These are phyloP conservation scores for Clitocybe nebularis DNA, from an alignment of 1,284 basidiomycete genomes.

Conservation along the genomic window DNA sequence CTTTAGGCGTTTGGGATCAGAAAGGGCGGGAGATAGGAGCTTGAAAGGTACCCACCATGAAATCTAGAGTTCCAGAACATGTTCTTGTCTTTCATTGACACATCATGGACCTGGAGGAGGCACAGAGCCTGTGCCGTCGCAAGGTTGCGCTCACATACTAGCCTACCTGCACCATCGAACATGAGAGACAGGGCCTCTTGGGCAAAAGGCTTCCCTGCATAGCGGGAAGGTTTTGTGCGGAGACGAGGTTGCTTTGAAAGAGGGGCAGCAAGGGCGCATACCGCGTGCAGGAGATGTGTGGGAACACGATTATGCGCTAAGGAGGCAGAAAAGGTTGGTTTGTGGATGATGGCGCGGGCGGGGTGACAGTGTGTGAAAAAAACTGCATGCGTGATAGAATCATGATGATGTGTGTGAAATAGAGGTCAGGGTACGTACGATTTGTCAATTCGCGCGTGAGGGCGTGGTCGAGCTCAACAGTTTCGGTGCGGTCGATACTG, in stretches of 20 bases:
- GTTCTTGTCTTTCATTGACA: slow-evolving; percentile 45
- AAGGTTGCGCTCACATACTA: slow-evolving; percentile 52
- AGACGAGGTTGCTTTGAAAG: slow-evolving; percentile 64
- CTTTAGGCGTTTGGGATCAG: slow-evolving; percentile 18
- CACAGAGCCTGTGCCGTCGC: slow-evolving; percentile 70
- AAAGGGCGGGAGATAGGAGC: slow-evolving; percentile 10
- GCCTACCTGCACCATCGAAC: slow-evolving; percentile 61
- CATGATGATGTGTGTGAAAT: slow-evolving; percentile 13
- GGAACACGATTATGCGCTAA: slow-evolving; percentile 64
- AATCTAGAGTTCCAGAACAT: slow-evolving; percentile 35
- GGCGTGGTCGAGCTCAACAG: slow-evolving; percentile 52
- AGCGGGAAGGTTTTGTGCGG: slow-evolving; percentile 52
- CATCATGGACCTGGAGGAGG: slow-evolving; percentile 65
- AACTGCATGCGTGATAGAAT: slow-evolving; percentile 38
- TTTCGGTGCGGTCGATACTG: slow-evolving; percentile 31
- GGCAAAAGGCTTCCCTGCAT: slow-evolving; percentile 67
- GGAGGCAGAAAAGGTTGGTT: slow-evolving; percentile 64
- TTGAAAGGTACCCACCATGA: slow-evolving; percentile 30
- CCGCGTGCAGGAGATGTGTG: slow-evolving; percentile 60
- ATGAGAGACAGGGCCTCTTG: slow-evolving; percentile 63
- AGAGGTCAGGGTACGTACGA: slow-evolving; percentile 38
- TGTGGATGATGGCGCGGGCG: slow-evolving; percentile 68
- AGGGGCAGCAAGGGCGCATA: slow-evolving; percentile 74
- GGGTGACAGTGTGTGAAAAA: slow-evolving; percentile 81
- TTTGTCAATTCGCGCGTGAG: slow-evolving; percentile 72